Evolutionary conservation across 257 asterid species (phyloP).

Genomic region (Nicotiana tomentosiformis): DNA sequence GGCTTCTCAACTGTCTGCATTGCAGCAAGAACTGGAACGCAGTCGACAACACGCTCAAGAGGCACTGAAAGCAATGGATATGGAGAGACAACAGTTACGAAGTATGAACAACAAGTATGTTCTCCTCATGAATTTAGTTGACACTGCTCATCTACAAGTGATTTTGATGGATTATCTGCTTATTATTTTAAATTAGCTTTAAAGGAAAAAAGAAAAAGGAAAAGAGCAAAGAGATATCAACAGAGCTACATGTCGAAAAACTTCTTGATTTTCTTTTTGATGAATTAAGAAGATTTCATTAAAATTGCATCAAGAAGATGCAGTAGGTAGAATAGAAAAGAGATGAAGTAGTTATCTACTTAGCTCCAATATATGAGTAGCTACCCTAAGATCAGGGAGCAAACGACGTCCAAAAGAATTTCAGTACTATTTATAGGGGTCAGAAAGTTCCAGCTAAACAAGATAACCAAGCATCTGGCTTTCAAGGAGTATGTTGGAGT

Average conservation of each 20-base stretch:
- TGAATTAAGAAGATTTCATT: no score
- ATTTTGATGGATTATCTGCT: not conserved
- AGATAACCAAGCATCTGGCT: no score
- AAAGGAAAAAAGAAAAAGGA: not conserved
- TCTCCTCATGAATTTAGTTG: conserved; percentile 13
- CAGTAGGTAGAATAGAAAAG: no score
- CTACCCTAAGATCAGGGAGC: no score
- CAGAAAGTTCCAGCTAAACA: no score
- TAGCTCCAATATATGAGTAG: no score
- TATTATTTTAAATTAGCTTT: not conserved
- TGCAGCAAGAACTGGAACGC: conserved; percentile 92
- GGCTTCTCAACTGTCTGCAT: conserved; percentile 67
- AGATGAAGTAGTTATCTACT: no score
- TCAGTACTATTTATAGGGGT: no score
- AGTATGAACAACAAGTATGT: conserved; percentile 84
- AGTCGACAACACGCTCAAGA: conserved; percentile 84
- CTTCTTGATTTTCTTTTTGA: not conserved
- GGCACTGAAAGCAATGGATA: conserved; percentile 88
- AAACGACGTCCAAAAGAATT: no score
- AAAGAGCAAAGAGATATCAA: not conserved
- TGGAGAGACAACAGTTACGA: conserved; percentile 86
- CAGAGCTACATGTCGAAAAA: not conserved
- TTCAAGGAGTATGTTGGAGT: no score
- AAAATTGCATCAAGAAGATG: no score
- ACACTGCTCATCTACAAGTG: conserved; percentile 8